A percentile compares a stretch with the other conserved stretches of the same genome.
Conservation (phyloP, 345 rosid genomes). For the Sonneratia caseolaris region DNA sequence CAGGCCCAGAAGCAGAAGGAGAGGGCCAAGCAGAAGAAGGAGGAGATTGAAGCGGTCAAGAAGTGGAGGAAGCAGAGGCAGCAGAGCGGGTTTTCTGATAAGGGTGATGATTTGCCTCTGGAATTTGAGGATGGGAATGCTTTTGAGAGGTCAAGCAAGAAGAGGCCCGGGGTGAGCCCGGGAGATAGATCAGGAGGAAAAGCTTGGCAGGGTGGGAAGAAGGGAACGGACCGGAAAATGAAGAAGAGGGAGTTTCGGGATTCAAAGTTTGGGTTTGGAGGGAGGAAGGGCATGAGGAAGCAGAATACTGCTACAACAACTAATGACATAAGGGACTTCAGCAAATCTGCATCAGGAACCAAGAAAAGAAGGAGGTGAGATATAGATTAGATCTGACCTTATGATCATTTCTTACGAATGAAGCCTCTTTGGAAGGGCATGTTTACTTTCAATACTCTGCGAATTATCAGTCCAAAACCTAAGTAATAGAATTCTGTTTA, state of each 20-base stretch:
- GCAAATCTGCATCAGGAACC: conserved; percentile 1
- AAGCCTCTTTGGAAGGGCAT: neutral
- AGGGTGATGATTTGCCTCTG: conserved; percentile 42
- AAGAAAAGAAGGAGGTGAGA: conserved; percentile 17
- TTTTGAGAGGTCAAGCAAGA: conserved; percentile 55
- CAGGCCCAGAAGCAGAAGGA: conserved; percentile 81
- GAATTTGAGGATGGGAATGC: conserved; percentile 52
- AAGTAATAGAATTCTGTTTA: neutral
- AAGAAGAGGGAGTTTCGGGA: conserved; percentile 12
- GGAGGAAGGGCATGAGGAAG: conserved; percentile 20
- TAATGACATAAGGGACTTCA: conserved; percentile 12
- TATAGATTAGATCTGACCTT: neutral
- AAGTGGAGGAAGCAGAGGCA: conserved; percentile 89
- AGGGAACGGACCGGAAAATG: conserved; percentile 10
- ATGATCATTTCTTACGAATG: neutral
- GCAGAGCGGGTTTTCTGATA: conserved; percentile 59
- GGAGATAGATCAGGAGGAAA: conserved; percentile 50
- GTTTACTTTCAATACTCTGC: neutral
- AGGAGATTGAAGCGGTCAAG: conserved; percentile 65
- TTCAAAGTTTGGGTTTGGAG: conserved; percentile 19
- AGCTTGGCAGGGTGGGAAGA: conserved; percentile 2
- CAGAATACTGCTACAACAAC: conserved; percentile 19
- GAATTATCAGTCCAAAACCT: neutral
- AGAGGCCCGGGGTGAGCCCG: conserved; percentile 51
- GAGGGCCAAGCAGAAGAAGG: conserved; percentile 59